A percentile compares a stretch with the other conserved stretches of the same genome.
Evolutionary conservation across 208 protist genomes (phyloP).

Genomic region (Endotrypanum monterogeii): DNA sequence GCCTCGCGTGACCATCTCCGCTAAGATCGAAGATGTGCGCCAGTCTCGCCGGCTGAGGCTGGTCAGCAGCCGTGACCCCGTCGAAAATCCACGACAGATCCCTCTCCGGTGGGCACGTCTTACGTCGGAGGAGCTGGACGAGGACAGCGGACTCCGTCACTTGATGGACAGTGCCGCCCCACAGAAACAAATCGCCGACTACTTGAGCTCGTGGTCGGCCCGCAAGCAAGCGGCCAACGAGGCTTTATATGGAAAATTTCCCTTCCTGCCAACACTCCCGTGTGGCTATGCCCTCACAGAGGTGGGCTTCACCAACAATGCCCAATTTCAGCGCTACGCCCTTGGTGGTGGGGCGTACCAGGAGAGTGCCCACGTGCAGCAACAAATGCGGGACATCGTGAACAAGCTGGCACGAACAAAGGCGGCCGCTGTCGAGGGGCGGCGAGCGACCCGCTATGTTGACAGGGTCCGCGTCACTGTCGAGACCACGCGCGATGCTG

Average conservation of each 20-base stretch:
- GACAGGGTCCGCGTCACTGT: conserved; percentile 41
- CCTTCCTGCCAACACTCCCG: conserved; percentile 61
- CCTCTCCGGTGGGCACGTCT: conserved; percentile 70
- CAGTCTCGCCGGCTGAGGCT: conserved; percentile 18
- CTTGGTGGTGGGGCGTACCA: conserved; percentile 27
- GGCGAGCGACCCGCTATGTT: conserved; percentile 24
- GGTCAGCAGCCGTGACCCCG: conserved; percentile 5
- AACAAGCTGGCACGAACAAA: conserved; percentile 41
- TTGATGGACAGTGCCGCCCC: conserved; percentile 30
- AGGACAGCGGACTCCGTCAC: conserved; percentile 37
- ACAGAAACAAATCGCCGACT: conserved; percentile 25
- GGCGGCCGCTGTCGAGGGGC: conserved; percentile 25
- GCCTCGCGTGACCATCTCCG: conserved; percentile 16
- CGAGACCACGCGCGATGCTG: conserved; percentile 19
- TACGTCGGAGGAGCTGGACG: conserved; percentile 49
- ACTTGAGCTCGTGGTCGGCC: conserved; percentile 43
- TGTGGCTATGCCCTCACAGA: conserved; percentile 60
- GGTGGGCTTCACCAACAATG: conserved; percentile 46
- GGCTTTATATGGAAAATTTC: conserved; percentile 52
- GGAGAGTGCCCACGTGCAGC: conserved; percentile 33
- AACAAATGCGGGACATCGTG: conserved; percentile 49
- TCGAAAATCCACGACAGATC: conserved; percentile 56
- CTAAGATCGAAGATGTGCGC: conserved; percentile 20
- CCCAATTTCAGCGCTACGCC: conserved; percentile 37
- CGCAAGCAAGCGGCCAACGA: conserved; percentile 74